Evolutionary conservation across 345 rosid genomes (phyloP).

Genomic region (Populus tremula): DNA sequence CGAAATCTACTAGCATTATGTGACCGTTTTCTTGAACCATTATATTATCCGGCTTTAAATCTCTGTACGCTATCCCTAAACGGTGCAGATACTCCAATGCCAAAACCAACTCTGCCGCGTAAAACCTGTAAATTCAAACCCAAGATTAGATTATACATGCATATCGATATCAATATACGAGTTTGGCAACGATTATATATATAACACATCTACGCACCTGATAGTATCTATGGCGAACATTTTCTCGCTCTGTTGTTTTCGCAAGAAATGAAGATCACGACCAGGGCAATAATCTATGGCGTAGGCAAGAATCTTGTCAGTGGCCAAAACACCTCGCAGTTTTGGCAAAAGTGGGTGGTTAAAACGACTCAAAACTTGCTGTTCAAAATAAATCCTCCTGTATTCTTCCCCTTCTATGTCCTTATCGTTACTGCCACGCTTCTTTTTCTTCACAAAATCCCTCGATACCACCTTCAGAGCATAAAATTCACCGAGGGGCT

Average conservation of each 20-base stretch:
- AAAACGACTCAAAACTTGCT: constrained; percentile 48
- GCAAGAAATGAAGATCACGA: constrained; percentile 47
- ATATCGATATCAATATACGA: neutral
- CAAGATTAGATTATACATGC: neutral
- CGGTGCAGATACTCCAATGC: constrained; percentile 75
- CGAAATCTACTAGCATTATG: constrained; percentile 91
- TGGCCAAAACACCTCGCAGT: constrained; percentile 60
- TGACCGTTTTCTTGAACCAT: constrained; percentile 85
- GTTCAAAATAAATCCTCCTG: constrained; percentile 65
- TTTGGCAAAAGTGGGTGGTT: constrained; percentile 77
- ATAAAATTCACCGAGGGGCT: constrained; percentile 26
- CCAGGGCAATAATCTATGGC: constrained; percentile 96
- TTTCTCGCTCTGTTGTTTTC: constrained; percentile 65
- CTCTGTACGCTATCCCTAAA: constrained; percentile 71
- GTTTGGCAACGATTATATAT: neutral
- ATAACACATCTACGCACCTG: constrained; percentile 37
- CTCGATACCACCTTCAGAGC: constrained; percentile 79
- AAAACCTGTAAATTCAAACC: constrained; percentile 46
- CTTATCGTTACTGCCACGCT: neutral
- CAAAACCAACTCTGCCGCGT: constrained; percentile 82
- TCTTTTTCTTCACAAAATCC: constrained; percentile 60
- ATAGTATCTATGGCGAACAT: constrained; percentile 71
- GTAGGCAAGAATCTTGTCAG: constrained; percentile 66
- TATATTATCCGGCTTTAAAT: constrained; percentile 83
- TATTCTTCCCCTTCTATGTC: constrained; percentile 31